A percentile compares a stretch with the other conserved stretches of the same genome.
Evolutionary conservation across 768 basidiomycete genomes (phyloP).

Genomic region (Amanita rimosa): DNA sequence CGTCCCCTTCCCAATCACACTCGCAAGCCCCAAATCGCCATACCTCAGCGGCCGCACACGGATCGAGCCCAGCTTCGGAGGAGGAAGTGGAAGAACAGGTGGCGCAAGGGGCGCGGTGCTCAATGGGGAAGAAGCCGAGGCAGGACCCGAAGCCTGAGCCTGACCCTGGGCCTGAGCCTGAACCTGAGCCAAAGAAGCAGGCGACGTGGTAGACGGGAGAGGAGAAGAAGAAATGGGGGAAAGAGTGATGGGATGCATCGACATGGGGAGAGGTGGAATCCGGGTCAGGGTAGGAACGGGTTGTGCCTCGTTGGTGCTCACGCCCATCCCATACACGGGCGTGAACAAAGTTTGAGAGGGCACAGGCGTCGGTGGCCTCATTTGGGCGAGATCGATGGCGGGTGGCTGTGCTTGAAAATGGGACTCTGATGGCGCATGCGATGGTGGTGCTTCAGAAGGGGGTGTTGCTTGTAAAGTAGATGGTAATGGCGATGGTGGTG

Average conservation of each 20-base stretch:
- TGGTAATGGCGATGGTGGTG: background rate
- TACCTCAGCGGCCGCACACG: conserved; percentile 17
- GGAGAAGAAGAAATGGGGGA: conserved; percentile 8
- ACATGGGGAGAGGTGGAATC: background rate
- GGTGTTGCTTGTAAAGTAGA: background rate
- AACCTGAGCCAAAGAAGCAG: background rate
- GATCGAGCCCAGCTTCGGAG: conserved; percentile 21
- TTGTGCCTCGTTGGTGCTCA: background rate
- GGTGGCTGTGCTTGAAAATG: background rate
- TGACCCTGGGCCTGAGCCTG: too few relatives aligned
- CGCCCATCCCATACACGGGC: background rate
- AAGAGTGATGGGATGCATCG: background rate
- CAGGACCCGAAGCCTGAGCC: too few relatives aligned
- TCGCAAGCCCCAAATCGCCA: conserved; percentile 15
- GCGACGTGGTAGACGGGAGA: conserved; percentile 9
- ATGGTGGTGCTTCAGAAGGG: background rate
- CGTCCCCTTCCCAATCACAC: conserved; percentile 22
- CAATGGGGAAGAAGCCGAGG: background rate
- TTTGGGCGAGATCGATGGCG: background rate
- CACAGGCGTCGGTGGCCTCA: background rate
- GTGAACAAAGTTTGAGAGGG: background rate
- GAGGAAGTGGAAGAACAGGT: conserved; percentile 21
- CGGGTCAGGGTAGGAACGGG: background rate
- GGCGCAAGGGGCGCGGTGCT: conserved; percentile 7
- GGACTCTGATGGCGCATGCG: background rate